phyloP scores from a whole-genome alignment of 331 rosid genomes.

The Cydonia oblonga region DNA sequence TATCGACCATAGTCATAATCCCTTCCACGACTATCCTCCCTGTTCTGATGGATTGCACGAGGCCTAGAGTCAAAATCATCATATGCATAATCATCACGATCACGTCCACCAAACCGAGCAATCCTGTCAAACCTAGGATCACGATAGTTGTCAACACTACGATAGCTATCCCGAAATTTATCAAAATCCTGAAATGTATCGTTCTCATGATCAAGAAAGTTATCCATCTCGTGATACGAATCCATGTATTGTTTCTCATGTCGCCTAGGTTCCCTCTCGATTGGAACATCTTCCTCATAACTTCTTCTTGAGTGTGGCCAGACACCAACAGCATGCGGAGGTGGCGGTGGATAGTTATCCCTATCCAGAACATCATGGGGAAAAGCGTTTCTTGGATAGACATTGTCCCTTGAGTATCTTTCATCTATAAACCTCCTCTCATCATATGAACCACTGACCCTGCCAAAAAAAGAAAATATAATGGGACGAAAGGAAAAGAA shows the following conservation, averaged over 20 bases:
- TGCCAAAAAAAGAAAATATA: constrained; percentile 31
- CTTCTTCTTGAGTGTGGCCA: constrained; percentile 83
- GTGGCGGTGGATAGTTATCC: constrained; percentile 65
- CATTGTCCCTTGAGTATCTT: constrained; percentile 60
- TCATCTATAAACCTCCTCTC: constrained; percentile 83
- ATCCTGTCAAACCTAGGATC: constrained; percentile 65
- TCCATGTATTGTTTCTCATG: constrained; percentile 61
- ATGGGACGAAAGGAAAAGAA: constrained; percentile 39
- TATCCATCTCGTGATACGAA: constrained; percentile 56
- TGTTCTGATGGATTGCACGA: constrained; percentile 42
- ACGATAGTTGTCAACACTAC: constrained; percentile 29
- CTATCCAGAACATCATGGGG: constrained; percentile 60
- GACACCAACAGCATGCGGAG: constrained; percentile 46
- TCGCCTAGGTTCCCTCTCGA: constrained; percentile 70
- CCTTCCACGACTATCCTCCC: constrained; percentile 84
- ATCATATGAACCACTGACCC: constrained; percentile 74
- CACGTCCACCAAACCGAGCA: constrained; percentile 54
- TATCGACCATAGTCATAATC: constrained; percentile 59
- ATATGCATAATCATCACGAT: constrained; percentile 58
- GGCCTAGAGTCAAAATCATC: constrained; percentile 75
- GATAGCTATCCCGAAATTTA: constrained; percentile 65
- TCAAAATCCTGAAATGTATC: constrained; percentile 59
- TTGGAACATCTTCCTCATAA: constrained; percentile 63
- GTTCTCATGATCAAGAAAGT: constrained; percentile 46
- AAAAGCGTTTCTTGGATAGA: constrained; percentile 60